phyloP scores from a whole-genome alignment of 2,329 filamentous ascomycete genomes.

The Talaromyces piceae region DNA sequence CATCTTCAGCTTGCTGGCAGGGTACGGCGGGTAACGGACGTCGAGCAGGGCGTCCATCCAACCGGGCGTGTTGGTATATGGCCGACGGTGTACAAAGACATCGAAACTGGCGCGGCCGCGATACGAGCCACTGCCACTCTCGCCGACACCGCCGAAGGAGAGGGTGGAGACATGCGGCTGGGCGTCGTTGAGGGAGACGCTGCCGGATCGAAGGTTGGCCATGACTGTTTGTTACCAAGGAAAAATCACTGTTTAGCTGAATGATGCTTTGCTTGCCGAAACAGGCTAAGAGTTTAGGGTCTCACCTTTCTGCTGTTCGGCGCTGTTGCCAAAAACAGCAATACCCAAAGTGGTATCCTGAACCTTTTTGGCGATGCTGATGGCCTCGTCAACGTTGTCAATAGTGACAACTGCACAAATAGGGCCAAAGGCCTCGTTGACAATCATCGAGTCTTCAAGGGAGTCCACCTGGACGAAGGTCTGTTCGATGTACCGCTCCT shows the following conservation, averaged over 20 bases:
- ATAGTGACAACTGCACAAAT: slow-evolving; percentile 76
- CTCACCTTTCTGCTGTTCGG: slow-evolving; percentile 66
- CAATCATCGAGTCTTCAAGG: slow-evolving; percentile 67
- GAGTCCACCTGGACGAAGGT: slow-evolving; percentile 82
- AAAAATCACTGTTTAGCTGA: neutral
- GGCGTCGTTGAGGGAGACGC: slow-evolving; percentile 51
- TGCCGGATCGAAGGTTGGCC: slow-evolving; percentile 57
- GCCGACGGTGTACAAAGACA: slow-evolving; percentile 53
- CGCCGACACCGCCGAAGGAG: slow-evolving; percentile 76
- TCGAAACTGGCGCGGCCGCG: slow-evolving; percentile 65
- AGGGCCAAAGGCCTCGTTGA: slow-evolving; percentile 88
- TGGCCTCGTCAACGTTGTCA: slow-evolving; percentile 74
- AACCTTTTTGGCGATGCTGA: slow-evolving; percentile 70
- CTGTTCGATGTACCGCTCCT: slow-evolving; percentile 77
- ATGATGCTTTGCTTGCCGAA: neutral
- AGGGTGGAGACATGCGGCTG: slow-evolving; percentile 68
- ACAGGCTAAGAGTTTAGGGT: slow-evolving; percentile 1
- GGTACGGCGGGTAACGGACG: slow-evolving; percentile 56
- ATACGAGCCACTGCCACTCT: slow-evolving; percentile 69
- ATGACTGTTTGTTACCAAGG: too few species aligned
- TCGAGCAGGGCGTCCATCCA: slow-evolving; percentile 54
- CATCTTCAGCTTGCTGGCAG: slow-evolving; percentile 40
- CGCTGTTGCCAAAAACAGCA: slow-evolving; percentile 76
- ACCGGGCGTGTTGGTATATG: slow-evolving; percentile 51
- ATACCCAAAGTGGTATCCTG: slow-evolving; percentile 77